Percentiles rank a stretch among this genome's conserved stretches.
These are phyloP conservation scores for Starmerella apicola DNA, from an alignment of 805 yeast genomes.

Conservation along the genomic window DNA sequence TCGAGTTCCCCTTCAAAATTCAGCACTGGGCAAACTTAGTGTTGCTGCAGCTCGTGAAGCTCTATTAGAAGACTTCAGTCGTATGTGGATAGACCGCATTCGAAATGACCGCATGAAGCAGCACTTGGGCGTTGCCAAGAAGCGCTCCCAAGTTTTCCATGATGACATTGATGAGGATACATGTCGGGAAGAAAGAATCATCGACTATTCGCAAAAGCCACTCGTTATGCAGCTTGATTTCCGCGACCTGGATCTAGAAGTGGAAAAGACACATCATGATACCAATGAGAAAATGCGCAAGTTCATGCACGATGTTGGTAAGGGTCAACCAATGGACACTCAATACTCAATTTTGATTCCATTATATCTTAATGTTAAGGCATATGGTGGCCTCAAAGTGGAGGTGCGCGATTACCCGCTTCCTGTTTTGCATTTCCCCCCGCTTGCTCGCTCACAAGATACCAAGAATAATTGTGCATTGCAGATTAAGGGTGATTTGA, in stretches of 20 bases:
- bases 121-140: conserved; percentile 29
- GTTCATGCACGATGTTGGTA: conserved; percentile 63
- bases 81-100: conserved; percentile 62
- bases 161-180: conserved; percentile 30
- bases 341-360: conserved; percentile 61
- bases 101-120: conserved; percentile 27
- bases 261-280: conserved; percentile 43
- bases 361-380: conserved; percentile 33
- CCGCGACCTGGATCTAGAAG: conserved; percentile 36
- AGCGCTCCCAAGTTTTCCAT: conserved; percentile 26
- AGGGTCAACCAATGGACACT: conserved; percentile 66
- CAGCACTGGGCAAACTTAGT: conserved; percentile 13
- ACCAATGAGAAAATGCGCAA: conserved; percentile 38
- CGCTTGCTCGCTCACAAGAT: conserved; percentile 29
- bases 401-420: conserved; percentile 68
- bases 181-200: conserved; percentile 33
- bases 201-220: conserved; percentile 38
- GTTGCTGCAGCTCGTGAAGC: conserved; percentile 27
- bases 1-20: conserved; percentile 4
- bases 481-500: conserved; percentile 46
- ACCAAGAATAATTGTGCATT: conserved; percentile 24
- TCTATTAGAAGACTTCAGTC: conserved; percentile 39
- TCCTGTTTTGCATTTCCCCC: conserved; percentile 66
- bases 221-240: conserved; percentile 42
- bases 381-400: conserved; percentile 19